These are phyloP conservation scores for Isabelozyma gotoi DNA, from an alignment of 805 yeast species.

Conservation along the genomic window DNA sequence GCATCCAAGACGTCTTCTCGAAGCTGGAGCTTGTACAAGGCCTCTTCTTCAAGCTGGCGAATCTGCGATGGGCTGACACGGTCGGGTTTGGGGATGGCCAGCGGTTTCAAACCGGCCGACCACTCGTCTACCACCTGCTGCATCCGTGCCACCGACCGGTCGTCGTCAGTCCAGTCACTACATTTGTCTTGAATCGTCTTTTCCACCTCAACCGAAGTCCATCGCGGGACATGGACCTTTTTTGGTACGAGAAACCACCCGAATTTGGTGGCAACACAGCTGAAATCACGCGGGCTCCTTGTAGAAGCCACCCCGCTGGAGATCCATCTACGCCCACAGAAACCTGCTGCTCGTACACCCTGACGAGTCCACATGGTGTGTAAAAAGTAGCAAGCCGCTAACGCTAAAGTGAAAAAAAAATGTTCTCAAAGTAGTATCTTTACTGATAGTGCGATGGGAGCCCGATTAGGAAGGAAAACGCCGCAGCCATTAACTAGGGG, in stretches of 20 bases:
- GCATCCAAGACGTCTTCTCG: conserved; percentile 13
- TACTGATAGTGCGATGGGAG: background rate
- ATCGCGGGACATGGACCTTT: conserved; percentile 13
- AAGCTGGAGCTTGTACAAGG: conserved; percentile 20
- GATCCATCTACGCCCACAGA: background rate
- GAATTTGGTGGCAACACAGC: conserved; percentile 14
- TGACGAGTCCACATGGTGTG: too few relatives aligned
- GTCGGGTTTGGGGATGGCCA: background rate
- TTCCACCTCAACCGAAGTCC: conserved; percentile 13
- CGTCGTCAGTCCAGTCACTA: background rate
- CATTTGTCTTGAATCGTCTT: background rate
- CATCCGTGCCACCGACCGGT: background rate
- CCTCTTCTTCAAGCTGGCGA: conserved; percentile 12
- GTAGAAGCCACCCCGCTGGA: background rate
- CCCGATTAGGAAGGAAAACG: background rate
- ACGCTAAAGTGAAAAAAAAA: background rate
- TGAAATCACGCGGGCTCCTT: conserved; percentile 8
- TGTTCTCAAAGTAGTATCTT: background rate
- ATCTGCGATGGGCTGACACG: conserved; percentile 4
- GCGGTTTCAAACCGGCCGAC: background rate
- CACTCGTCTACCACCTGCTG: background rate
- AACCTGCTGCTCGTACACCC: background rate
- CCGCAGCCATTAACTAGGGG: background rate
- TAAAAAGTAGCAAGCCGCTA: too few relatives aligned
- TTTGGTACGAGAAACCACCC: conserved; percentile 21